Conservation (phyloP, 2,329 filamentous ascomycete genomes). For the Fusarium siculi region DNA sequence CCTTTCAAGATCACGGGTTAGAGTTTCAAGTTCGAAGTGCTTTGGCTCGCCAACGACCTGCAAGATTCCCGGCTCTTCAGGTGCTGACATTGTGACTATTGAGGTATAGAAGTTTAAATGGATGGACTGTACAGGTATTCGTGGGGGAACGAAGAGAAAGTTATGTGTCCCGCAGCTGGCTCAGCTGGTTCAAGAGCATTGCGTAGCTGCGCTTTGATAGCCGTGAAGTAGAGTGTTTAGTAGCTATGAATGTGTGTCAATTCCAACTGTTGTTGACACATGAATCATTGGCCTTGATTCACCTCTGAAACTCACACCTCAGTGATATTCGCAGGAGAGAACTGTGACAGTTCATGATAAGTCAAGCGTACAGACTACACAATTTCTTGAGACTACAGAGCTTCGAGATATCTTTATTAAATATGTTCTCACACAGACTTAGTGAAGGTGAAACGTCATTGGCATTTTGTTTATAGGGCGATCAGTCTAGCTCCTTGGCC, state of each 20-base stretch:
- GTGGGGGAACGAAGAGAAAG: no score
- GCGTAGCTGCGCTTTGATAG: rapidly evolving
- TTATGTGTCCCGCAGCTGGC: rapidly evolving
- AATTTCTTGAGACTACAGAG: no score
- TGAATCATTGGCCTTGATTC: rapidly evolving
- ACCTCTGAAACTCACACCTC: not conserved
- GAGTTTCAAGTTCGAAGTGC: not conserved
- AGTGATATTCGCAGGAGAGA: no score
- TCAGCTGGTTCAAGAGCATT: rapidly evolving
- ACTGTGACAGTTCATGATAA: no score
- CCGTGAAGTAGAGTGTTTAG: rapidly evolving
- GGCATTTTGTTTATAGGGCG: no score
- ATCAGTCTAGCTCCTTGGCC: no score
- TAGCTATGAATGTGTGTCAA: not conserved
- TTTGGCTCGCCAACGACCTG: not conserved
- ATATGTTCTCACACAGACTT: not conserved
- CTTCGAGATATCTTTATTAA: rapidly evolving
- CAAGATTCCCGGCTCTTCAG: not conserved
- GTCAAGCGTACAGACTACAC: not conserved
- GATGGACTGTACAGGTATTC: rapidly evolving
- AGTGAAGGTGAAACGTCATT: not conserved
- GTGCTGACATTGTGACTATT: not conserved
- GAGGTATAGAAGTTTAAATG: rapidly evolving
- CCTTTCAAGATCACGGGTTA: rapidly evolving
- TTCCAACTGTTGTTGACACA: rapidly evolving